Conservation (phyloP, 75 land plant genomes). For the Cunninghamia lanceolata region DNA sequence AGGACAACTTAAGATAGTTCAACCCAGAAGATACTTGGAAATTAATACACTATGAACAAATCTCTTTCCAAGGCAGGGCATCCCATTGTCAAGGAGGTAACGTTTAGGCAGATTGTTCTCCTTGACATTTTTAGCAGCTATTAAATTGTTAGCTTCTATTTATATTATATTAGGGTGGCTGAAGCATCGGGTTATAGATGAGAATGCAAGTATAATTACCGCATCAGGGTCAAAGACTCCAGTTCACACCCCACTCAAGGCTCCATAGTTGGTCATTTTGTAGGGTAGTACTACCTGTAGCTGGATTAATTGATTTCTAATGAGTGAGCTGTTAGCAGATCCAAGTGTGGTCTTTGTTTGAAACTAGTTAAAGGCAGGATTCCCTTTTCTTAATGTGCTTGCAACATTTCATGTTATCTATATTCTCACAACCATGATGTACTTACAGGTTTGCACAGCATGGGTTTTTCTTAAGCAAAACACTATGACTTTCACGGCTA, state of each 20-base stretch:
- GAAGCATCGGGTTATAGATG: not conserved
- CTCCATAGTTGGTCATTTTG: not conserved
- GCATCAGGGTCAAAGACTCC: not conserved
- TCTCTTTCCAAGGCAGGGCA: not conserved
- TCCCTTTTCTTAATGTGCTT: not conserved
- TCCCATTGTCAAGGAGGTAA: not conserved
- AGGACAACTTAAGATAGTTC: not conserved
- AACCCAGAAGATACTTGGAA: too few relatives aligned
- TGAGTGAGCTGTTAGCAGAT: too few relatives aligned
- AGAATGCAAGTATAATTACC: not conserved
- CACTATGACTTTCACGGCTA: not conserved
- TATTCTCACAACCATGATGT: not conserved
- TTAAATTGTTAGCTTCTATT: not conserved
- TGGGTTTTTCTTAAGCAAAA: not conserved
- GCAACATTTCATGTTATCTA: not conserved
- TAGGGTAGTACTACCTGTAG: not conserved
- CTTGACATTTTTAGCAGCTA: not conserved
- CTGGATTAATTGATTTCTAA: too few relatives aligned
- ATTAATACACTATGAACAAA: too few relatives aligned
- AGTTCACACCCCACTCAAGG: not conserved
- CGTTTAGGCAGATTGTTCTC: not conserved
- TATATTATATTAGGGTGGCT: not conserved
- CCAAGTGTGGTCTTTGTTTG: not conserved
- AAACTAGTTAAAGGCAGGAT: not conserved
- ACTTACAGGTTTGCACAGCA: not conserved